Conservation (phyloP, 768 basidiomycete genomes). For the Tylopilus sp. region DNA sequence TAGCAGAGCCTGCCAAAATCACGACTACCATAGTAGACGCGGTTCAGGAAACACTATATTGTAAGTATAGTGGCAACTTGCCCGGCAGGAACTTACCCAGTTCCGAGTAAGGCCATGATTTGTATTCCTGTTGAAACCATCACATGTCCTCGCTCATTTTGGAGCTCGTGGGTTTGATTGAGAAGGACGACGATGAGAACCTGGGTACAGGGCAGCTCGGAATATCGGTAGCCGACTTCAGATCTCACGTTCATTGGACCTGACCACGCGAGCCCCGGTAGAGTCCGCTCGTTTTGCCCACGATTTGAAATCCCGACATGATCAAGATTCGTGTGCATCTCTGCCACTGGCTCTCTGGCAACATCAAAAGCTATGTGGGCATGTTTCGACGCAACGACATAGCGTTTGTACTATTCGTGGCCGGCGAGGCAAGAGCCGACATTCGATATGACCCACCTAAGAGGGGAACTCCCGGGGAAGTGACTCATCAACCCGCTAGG, state of each 20-base stretch:
- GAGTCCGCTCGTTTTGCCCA: neutral
- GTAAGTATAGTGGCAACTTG: too few relatives aligned
- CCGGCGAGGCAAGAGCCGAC: too few relatives aligned
- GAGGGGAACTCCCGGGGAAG: too few relatives aligned
- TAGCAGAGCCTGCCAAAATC: too few relatives aligned
- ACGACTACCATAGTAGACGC: too few relatives aligned
- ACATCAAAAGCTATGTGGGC: conserved; percentile 1
- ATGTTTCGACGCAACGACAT: neutral
- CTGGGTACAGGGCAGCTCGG: neutral
- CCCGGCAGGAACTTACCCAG: neutral
- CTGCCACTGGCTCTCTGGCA: too few relatives aligned
- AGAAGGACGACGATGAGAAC: neutral
- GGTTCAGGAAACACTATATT: too few relatives aligned
- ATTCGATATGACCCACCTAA: too few relatives aligned
- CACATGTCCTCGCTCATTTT: neutral
- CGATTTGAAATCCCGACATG: conserved; percentile 2
- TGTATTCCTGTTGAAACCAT: neutral
- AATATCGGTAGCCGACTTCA: neutral
- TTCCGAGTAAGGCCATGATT: neutral
- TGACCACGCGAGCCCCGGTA: conserved; percentile 8
- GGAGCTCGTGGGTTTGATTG: too few relatives aligned
- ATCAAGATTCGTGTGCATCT: conserved; percentile 1
- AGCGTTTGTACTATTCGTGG: too few relatives aligned
- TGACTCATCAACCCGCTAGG: neutral
- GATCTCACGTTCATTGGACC: neutral